These are phyloP conservation scores for sorghum (Sorghum bicolor) DNA, from an alignment of 176 grass and related monocot species.

Conservation along the genomic window Sorghum_bicolor_NCBIv3 NC_012879.2:56508501-56509000, in stretches of 20 bases:
- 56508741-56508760: background rate
- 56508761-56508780: background rate
- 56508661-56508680: background rate
- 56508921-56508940: background rate
- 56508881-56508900: background rate
- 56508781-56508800: background rate
- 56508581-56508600: background rate
- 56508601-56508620: background rate
- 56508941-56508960: background rate
- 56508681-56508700: background rate
- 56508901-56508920: background rate
- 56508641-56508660: background rate
- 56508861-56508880: slow-evolving; percentile 22
- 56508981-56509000: background rate
- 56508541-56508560: background rate
- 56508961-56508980: slow-evolving; percentile 2
- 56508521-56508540: background rate
- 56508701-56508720: background rate
- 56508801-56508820: background rate
- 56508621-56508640: background rate
- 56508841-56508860: background rate
- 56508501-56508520: background rate
- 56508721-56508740: background rate
- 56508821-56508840: background rate
- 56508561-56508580: background rate